Evolutionary conservation across 495 filamentous ascomycete genomes (phyloP).

Genomic region (Aspergillus sclerotiicarbonarius): DNA sequence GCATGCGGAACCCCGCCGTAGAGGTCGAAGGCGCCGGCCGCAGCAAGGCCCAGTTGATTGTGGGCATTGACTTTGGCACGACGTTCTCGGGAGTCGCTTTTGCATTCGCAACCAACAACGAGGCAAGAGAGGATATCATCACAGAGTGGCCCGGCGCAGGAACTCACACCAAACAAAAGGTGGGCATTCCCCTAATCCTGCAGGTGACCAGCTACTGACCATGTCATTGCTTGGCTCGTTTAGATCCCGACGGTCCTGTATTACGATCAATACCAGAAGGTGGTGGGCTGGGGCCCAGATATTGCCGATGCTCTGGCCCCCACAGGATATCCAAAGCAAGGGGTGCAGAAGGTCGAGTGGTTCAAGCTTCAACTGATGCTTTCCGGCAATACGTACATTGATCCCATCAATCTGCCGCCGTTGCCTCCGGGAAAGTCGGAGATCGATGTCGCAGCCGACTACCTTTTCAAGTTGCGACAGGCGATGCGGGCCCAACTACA

Average conservation of each 20-base stretch:
- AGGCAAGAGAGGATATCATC: slow-evolving; percentile 75
- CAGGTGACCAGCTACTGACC: slow-evolving; percentile 9
- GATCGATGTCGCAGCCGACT: slow-evolving; percentile 77
- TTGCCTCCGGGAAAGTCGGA: slow-evolving; percentile 76
- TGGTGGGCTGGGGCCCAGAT: slow-evolving; percentile 78
- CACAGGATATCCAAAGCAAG: slow-evolving; percentile 75
- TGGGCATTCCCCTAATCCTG: slow-evolving; percentile 24
- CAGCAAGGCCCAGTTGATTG: slow-evolving; percentile 67
- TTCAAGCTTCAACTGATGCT: slow-evolving; percentile 83
- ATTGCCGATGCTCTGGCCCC: slow-evolving; percentile 77
- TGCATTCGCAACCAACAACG: slow-evolving; percentile 74
- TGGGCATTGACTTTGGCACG: slow-evolving; percentile 74
- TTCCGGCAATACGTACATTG: slow-evolving; percentile 77
- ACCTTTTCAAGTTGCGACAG: slow-evolving; percentile 75
- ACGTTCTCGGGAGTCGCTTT: slow-evolving; percentile 80
- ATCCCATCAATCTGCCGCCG: slow-evolving; percentile 76
- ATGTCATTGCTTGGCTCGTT: neutral
- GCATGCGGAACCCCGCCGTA: slow-evolving; percentile 50
- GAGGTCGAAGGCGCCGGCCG: slow-evolving; percentile 86
- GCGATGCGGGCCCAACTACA: slow-evolving; percentile 74
- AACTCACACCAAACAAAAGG: slow-evolving; percentile 76
- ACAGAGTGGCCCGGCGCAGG: slow-evolving; percentile 78
- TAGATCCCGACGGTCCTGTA: slow-evolving; percentile 80
- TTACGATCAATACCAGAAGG: slow-evolving; percentile 80
- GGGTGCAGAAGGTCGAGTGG: slow-evolving; percentile 82